A percentile compares a stretch with the other conserved stretches of the same genome.
These are phyloP conservation scores for Penicillium sp. DNA, from an alignment of 2,329 filamentous ascomycete species.

Conservation along the genomic window DNA sequence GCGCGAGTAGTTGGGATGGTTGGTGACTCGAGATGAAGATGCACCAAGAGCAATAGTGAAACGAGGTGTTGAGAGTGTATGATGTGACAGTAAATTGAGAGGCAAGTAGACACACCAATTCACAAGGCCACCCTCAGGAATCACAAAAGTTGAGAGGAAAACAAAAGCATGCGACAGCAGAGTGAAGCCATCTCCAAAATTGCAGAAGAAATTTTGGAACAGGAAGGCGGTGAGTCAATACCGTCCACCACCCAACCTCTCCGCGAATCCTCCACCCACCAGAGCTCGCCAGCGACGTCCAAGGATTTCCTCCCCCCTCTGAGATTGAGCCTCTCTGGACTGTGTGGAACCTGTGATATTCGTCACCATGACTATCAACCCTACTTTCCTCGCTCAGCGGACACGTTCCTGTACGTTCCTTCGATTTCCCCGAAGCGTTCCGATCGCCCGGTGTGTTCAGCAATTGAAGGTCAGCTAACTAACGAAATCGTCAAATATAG, in stretches of 20 bases:
- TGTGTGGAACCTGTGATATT: slow-evolving; percentile 16
- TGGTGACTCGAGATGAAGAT: slow-evolving; percentile 7
- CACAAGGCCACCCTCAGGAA: background rate
- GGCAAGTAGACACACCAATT: background rate
- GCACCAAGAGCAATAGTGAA: slow-evolving; percentile 3
- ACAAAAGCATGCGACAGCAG: slow-evolving; percentile 4
- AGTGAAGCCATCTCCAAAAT: slow-evolving; percentile 15
- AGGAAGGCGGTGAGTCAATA: slow-evolving; percentile 37
- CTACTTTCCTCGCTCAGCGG: slow-evolving; percentile 82
- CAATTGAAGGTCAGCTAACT: slow-evolving; percentile 22
- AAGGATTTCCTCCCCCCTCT: slow-evolving; percentile 14
- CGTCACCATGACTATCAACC: slow-evolving; percentile 76
- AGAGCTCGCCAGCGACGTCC: slow-evolving; percentile 27
- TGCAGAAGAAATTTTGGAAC: slow-evolving; percentile 35
- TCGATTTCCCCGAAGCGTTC: slow-evolving; percentile 17
- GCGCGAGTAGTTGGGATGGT: slow-evolving; percentile 3
- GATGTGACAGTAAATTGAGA: background rate
- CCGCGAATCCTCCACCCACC: slow-evolving; percentile 24
- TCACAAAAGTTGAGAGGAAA: slow-evolving; percentile 1
- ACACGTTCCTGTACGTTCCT: slow-evolving; percentile 70
- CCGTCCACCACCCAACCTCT: slow-evolving; percentile 24
- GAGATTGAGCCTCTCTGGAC: slow-evolving; percentile 20
- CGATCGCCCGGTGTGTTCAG: slow-evolving; percentile 15
- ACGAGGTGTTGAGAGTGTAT: background rate
- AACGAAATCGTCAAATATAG: slow-evolving; percentile 50